Evolutionary conservation across 345 rosid species (phyloP), one percentile per base, ranked within the genome.

Genomic region (Syzygium aromaticum): DNA sequence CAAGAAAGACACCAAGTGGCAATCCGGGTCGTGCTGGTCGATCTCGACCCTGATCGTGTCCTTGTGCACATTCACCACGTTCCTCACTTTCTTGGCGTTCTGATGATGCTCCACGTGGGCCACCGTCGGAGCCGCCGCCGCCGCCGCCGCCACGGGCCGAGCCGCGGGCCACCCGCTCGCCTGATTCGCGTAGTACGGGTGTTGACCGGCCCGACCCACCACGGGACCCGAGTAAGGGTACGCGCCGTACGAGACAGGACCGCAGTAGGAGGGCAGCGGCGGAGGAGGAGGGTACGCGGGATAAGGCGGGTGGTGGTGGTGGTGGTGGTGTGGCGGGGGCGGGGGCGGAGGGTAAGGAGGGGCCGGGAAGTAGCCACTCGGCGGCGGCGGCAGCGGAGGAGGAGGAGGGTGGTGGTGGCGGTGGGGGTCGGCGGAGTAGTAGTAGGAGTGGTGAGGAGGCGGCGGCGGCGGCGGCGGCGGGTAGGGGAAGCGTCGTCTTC

Each of bases 41-140:
- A 91, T 88, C 88, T 86, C 94, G 33, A 97, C 88, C 92, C 87
- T 90, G 91, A 96, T 91, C 27, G 98, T 95, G 86, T 93, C 97
- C 90, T 96, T 97, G 63, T 94, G 97, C 85, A 97, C 97, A 90
- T 97, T 97, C 77, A 97, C 98, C 86, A 94, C 97, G 87, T 95
- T 97, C 90, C 94, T 94, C 77, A 97, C 96, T 91, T 96, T 97
- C 96, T 95, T 96, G 1, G 98, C 96, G 56, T 86, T 95, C 91
- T 93, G 97, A 89, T 97, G 96, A 17, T 38, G 80, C 86, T 97
- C 98, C 54, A 95, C 95, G 30, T 92, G 95, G n/a, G 92, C 93
- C 43, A 40, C 43, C 30, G 96, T 93, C 38, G 89, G 90, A 73
- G 77, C 90, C 33, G 51, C 38, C 25, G 30, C 84, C 19, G 3